A percentile compares a stretch with the other conserved stretches of the same genome.
Evolutionary conservation across 1,284 basidiomycete species (phyloP).

Genomic region (Somion occarium): DNA sequence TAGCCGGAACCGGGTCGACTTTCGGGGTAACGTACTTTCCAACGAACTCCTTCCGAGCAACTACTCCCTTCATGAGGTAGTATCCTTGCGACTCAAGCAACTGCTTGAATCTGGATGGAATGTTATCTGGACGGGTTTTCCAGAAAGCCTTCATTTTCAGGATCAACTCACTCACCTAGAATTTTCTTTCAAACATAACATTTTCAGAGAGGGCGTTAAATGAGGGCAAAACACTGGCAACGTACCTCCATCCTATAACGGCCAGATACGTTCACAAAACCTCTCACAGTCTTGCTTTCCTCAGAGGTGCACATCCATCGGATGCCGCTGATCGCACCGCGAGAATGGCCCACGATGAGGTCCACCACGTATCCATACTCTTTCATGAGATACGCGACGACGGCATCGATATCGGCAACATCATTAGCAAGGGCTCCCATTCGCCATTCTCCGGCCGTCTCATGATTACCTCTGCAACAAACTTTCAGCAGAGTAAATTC

Average conservation of each 20-base stretch:
- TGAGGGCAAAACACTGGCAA: conserved; percentile 14
- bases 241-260: conserved; percentile 72
- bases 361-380: conserved; percentile 62
- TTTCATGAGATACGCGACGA: conserved; percentile 54
- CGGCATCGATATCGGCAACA: conserved; percentile 56
- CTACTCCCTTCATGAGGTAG: conserved; percentile 51
- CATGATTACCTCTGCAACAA: conserved; percentile 60
- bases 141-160: no score
- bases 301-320: conserved; percentile 58
- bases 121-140: no score
- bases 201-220: neutral
- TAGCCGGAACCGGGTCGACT: neutral
- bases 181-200: conserved; percentile 10
- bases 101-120: conserved; percentile 27
- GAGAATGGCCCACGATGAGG: conserved; percentile 68
- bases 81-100: conserved; percentile 51
- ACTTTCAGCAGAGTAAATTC: neutral
- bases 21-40: conserved; percentile 19
- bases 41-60: conserved; percentile 53
- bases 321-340: conserved; percentile 61
- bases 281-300: conserved; percentile 48
- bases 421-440: conserved; percentile 54
- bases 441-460: conserved; percentile 64
- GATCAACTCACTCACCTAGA: neutral
- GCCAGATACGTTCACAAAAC: conserved; percentile 66